Evolutionary conservation across 352 stramenopile genomes (phyloP).

Genomic region (Phytophthora syringae): DNA sequence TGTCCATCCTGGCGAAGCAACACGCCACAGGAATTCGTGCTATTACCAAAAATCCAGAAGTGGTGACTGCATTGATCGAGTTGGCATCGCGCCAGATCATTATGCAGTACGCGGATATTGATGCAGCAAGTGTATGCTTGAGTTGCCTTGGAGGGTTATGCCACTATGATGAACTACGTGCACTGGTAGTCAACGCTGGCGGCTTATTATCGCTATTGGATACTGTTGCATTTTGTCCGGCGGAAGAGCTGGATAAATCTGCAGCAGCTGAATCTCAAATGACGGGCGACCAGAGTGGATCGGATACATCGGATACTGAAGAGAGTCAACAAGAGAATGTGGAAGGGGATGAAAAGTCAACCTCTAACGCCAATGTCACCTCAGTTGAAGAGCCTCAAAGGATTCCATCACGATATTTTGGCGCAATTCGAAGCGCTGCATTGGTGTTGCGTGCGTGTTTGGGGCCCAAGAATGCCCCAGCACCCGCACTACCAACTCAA

Average conservation of each 20-base stretch:
- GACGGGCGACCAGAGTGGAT: conserved; percentile 33
- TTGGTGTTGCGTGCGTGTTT: conserved; percentile 67
- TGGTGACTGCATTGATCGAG: conserved; percentile 67
- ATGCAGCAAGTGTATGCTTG: conserved; percentile 65
- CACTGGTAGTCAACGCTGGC: conserved; percentile 64
- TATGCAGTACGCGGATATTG: conserved; percentile 56
- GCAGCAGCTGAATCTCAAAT: conserved; percentile 16
- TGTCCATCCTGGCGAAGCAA: conserved; percentile 55
- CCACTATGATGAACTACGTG: conserved; percentile 57
- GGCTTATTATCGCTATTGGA: conserved; percentile 76
- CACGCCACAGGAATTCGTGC: conserved; percentile 47
- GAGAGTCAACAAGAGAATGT: conserved; percentile 15
- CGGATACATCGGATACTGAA: conserved; percentile 22
- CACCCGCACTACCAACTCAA: conserved; percentile 39
- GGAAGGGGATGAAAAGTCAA: conserved; percentile 2
- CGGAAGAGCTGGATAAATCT: conserved; percentile 44
- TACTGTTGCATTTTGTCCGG: conserved; percentile 66
- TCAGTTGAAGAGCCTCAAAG: conserved; percentile 27
- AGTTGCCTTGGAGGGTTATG: conserved; percentile 71
- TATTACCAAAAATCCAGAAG: conserved; percentile 63
- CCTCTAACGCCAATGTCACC: background rate
- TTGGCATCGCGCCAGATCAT: conserved; percentile 68
- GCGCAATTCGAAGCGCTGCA: conserved; percentile 61
- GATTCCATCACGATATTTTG: conserved; percentile 51
- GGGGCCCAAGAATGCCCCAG: conserved; percentile 35